Base-by-base conservation (phyloP, 2,329 filamentous ascomycete species). In the Colletotrichum spaethianum region DNA sequence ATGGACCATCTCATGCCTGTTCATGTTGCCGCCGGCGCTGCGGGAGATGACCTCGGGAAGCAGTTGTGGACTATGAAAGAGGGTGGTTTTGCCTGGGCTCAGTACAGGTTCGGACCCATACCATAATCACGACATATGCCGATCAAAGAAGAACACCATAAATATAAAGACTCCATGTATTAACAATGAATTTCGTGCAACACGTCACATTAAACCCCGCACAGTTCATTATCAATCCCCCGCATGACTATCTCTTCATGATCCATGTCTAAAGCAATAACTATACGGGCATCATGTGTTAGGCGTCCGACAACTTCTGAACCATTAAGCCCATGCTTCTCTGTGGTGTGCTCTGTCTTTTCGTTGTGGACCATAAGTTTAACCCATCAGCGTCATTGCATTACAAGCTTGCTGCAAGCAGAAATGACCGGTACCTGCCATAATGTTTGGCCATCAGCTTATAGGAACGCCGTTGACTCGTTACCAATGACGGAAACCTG, bases 1-100 rank as follows among this genome's bases (percentile, higher is more conserved):
- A 86, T 87, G 80, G 86, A 88, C 57, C 86, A 88, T 53, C 74
- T 88, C 14, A 86, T 87, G 84, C 86, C 86, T 0, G 77, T 86
- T 0, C 84, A 85, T 53, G 82, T 88, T 20, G 80, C 83, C 0
- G 86, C 85, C 1, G 86, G 86, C 0, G 85, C 85, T 0, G 85
- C 84, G 0, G 82, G 83, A 0, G 79, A 83, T 7, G 85, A 86
- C 50, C 73, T 64, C 50, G 85, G 83, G 0, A 82, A 80, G 73
- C 81, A 83, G 75, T 80, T 80, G 18, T 87, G 85, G 85, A 87
- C 85, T 3, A 64, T 84, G 69, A 84, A 85, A 26, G 85, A 87
- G 74, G 80, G 79, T 0, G 82, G 80, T 48, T 80, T 87, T 74
- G 85, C 77, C 0, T 87, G 85, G 85, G 83, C 82, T 1, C 85